These are phyloP conservation scores for Orbilia ellipsospora DNA, from an alignment of 2,329 filamentous ascomycete species.

Conservation along the genomic window DNA sequence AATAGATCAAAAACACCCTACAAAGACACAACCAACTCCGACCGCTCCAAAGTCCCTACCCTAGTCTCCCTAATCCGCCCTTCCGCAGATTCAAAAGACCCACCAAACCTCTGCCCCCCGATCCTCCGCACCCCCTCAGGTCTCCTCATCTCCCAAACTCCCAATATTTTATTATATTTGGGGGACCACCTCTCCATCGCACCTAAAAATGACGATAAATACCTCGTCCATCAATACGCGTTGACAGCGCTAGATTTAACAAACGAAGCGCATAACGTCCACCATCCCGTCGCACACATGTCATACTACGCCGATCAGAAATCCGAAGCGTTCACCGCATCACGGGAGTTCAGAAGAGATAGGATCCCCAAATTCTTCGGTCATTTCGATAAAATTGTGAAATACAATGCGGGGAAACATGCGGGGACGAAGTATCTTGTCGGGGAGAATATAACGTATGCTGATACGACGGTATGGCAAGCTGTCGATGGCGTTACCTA, in stretches of 20 bases:
- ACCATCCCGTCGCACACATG: constrained; percentile 73
- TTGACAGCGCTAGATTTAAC: constrained; percentile 78
- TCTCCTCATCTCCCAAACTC: constrained; percentile 74
- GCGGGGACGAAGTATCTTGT: constrained; percentile 71
- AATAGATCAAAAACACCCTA: constrained; percentile 55
- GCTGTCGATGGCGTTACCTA: constrained; percentile 72
- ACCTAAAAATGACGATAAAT: constrained; percentile 65
- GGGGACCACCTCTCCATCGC: constrained; percentile 71
- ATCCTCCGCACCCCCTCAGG: constrained; percentile 67
- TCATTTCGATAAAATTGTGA: constrained; percentile 76
- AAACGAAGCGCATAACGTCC: constrained; percentile 78
- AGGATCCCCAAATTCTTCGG: constrained; percentile 78
- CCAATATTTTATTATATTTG: constrained; percentile 79
- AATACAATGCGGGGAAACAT: constrained; percentile 64
- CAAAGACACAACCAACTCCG: constrained; percentile 60
- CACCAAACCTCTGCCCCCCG: constrained; percentile 68
- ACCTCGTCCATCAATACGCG: constrained; percentile 72
- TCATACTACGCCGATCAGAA: constrained; percentile 82
- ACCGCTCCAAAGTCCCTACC: constrained; percentile 63
- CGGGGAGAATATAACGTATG: constrained; percentile 74
- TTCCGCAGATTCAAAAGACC: neutral
- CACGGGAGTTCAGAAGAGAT: constrained; percentile 70
- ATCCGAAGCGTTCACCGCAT: constrained; percentile 70
- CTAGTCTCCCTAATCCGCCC: constrained; percentile 17
- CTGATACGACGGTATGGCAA: constrained; percentile 79